phyloP scores from a whole-genome alignment of 1,139 yeast species.

The Pichia terricola region DNA sequence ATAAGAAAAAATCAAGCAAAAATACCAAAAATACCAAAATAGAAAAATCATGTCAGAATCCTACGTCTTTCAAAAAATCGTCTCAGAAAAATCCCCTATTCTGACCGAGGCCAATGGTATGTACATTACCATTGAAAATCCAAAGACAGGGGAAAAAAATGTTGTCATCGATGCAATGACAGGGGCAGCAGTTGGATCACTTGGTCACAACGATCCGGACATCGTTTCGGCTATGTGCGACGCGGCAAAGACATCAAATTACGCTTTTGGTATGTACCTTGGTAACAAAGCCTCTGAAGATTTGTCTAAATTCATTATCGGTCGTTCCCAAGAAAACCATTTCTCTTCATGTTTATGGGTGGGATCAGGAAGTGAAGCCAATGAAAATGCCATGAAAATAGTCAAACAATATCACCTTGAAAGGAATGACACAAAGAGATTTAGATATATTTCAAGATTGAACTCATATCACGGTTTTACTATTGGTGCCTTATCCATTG shows the following conservation, averaged over 20 bases:
- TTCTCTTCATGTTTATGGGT: conserved; percentile 40
- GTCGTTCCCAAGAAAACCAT: conserved; percentile 35
- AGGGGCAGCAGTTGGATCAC: conserved; percentile 60
- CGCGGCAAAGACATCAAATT: conserved; percentile 37
- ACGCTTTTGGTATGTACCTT: conserved; percentile 34
- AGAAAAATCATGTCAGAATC: conserved; percentile 19
- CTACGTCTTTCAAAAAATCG: conserved; percentile 33
- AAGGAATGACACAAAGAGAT: conserved; percentile 38
- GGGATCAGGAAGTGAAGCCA: conserved; percentile 48
- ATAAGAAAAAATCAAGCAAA: too few species aligned
- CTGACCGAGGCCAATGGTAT: conserved; percentile 36
- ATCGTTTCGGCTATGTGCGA: conserved; percentile 38
- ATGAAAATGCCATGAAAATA: conserved; percentile 45
- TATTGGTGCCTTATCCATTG: conserved; percentile 43
- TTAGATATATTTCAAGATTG: conserved; percentile 42
- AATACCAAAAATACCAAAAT: too few species aligned
- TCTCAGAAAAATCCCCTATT: conserved; percentile 33
- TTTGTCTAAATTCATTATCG: conserved; percentile 37
- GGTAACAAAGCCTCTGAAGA: conserved; percentile 39
- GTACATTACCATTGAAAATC: conserved; percentile 38
- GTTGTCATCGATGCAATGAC: conserved; percentile 44
- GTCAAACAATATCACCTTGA: conserved; percentile 48
- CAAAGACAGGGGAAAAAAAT: conserved; percentile 33
- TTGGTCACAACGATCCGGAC: conserved; percentile 48
- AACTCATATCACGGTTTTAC: conserved; percentile 55